phyloP scores from a whole-genome alignment of 192 early-diverging fungal genomes.

The Allomyces macrogynus region DNA sequence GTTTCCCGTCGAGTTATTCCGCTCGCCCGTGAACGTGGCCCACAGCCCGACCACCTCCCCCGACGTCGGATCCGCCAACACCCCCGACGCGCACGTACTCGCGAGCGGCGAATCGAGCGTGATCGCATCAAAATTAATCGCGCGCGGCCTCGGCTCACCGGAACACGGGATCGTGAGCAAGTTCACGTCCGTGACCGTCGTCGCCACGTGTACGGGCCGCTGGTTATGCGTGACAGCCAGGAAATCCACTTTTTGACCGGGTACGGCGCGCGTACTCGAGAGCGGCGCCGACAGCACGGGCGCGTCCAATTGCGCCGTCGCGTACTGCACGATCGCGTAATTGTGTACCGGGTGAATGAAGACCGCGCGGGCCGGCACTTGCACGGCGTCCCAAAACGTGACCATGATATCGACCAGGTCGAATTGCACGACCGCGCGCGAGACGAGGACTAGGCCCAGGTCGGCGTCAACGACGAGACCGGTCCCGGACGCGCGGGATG shows the following conservation, averaged over 20 bases:
- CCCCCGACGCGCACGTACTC: constrained; percentile 53
- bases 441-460: constrained; percentile 59
- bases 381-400: constrained; percentile 69
- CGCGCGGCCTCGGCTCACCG: constrained; percentile 37
- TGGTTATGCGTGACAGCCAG: not conserved
- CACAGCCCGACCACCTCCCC: constrained; percentile 52
- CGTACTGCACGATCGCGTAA: constrained; percentile 65
- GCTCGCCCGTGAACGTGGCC: constrained; percentile 54
- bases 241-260: not conserved
- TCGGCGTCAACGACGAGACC: constrained; percentile 62
- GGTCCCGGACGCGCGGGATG: constrained; percentile 30
- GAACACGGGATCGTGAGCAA: constrained; percentile 23
- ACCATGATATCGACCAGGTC: constrained; percentile 57
- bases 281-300: not conserved
- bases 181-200: constrained; percentile 29
- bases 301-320: not conserved
- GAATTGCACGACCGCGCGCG: constrained; percentile 61
- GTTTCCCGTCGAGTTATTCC: constrained; percentile 13
- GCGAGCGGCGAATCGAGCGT: constrained; percentile 64
- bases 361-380: constrained; percentile 60
- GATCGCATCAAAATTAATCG: constrained; percentile 60
- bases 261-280: not conserved
- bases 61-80: constrained; percentile 34
- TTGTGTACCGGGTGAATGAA: constrained; percentile 79
- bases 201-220: constrained; percentile 9